These are phyloP conservation scores for Pichia sp. DNA, from an alignment of 1,139 yeast species.

Conservation along the genomic window DNA sequence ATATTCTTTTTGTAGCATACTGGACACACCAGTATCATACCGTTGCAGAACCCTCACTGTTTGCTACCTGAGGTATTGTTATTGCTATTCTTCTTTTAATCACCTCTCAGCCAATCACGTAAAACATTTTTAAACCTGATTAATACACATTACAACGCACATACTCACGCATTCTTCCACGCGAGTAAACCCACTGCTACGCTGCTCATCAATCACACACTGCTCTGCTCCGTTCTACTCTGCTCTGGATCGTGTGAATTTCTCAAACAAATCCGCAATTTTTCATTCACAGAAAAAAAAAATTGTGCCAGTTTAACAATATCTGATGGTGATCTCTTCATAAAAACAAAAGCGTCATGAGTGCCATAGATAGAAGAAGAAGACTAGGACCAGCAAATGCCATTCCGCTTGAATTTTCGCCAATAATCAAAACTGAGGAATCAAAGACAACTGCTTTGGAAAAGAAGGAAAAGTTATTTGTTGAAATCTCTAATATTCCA, in stretches of 20 bases:
- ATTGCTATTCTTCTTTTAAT: too few species aligned
- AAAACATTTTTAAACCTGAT: too few species aligned
- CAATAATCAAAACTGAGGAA: neutral
- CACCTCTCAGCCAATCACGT: too few species aligned
- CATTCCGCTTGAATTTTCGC: slow-evolving; percentile 38
- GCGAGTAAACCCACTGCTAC: neutral
- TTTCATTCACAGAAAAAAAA: neutral
- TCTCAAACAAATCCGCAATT: neutral
- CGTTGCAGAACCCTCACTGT: too few species aligned
- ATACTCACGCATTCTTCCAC: neutral
- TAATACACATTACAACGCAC: too few species aligned
- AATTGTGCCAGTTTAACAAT: neutral
- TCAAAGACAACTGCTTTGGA: neutral
- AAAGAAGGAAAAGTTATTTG: slow-evolving; percentile 12
- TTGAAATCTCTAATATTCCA: slow-evolving; percentile 55
- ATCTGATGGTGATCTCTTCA: neutral
- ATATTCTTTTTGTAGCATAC: too few species aligned
- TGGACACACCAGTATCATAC: too few species aligned
- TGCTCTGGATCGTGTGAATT: neutral
- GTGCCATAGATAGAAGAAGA: slow-evolving; percentile 58
- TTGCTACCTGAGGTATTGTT: too few species aligned
- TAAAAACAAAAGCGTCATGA: neutral
- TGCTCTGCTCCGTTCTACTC: neutral
- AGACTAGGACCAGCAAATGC: slow-evolving; percentile 59
- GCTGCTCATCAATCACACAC: neutral